Evolutionary conservation across 768 basidiomycete species (phyloP), one percentile per base, ranked within the genome.

Genomic region (Agrocybe pediades): DNA sequence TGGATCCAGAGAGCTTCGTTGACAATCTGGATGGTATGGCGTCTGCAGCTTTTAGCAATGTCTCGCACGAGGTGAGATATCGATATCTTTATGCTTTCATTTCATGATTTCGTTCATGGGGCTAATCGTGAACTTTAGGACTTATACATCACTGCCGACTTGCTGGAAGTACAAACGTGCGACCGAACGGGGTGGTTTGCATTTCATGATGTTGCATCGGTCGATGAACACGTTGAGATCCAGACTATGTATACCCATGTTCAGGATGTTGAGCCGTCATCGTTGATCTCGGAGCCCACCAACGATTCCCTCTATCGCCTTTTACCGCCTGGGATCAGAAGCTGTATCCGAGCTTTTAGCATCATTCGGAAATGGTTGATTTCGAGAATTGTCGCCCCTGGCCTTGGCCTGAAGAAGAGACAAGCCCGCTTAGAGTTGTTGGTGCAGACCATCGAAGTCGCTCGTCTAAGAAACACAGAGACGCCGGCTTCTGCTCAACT

Each of bases 171-270:
- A 0, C 92, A 94, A 67, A 85, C 82, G 1, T 81, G 83, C 15
- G 92, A 94, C 65, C 82, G 85, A 26, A 86, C 82, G 2, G 92
- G 88, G 2, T 94, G 92, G 91, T 89, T 92, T 68, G 72, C 76
- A 3, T 50, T 71, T 26, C 75, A 83, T 49, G 90, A 92, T n/a
- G 65, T 74, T 0, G 69, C 68, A 15, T 69, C 76, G 0, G 67
- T 73, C 43, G 79, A 82, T 9, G 92, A 94, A 43, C 73, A 77
- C 2, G 74, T 85, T n/a, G 88, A 92, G 57, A 85, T 93, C 42
- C 89, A 93, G 65, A 86, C 81, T 20, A 86, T 94, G 58, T 87
- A 89, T 66, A 80, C 84, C 2, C 83, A 89, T 60, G 69, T 94
- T 27, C 79, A 82, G 58, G 86, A 90, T 39, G 78, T 91, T 36